phyloP scores from a whole-genome alignment of 2,329 filamentous ascomycete species.

The Dactylellina cionopaga region DNA sequence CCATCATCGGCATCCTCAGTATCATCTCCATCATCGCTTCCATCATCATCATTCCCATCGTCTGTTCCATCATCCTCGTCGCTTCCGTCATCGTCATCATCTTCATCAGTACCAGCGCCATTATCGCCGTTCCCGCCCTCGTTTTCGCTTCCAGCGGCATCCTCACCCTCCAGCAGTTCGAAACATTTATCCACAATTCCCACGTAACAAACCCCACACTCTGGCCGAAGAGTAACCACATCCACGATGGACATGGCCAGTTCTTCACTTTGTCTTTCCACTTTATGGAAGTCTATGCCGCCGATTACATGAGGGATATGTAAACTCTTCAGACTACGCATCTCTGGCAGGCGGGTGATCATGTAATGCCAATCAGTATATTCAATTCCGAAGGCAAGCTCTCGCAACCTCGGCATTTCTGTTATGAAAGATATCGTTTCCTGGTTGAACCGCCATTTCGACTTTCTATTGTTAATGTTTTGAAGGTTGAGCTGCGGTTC shows the following conservation, averaged over 20 bases:
- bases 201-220: slow-evolving; percentile 80
- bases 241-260: slow-evolving; percentile 80
- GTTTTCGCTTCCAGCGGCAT: slow-evolving; percentile 57
- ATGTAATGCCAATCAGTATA: slow-evolving; percentile 86
- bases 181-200: slow-evolving; percentile 82
- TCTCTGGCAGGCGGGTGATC: slow-evolving; percentile 76
- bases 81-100: slow-evolving; percentile 65
- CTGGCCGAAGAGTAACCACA: slow-evolving; percentile 78
- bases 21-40: slow-evolving; percentile 56
- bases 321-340: slow-evolving; percentile 75
- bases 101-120: slow-evolving; percentile 62
- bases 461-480: slow-evolving; percentile 66
- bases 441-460: slow-evolving; percentile 75
- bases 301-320: slow-evolving; percentile 72
- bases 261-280: slow-evolving; percentile 71
- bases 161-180: slow-evolving; percentile 76
- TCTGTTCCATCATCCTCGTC: slow-evolving; percentile 62
- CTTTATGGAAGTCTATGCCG: slow-evolving; percentile 68
- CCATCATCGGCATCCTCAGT: slow-evolving; percentile 60
- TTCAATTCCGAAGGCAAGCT: slow-evolving; percentile 77
- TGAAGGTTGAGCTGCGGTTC: slow-evolving; percentile 58
- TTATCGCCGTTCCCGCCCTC: slow-evolving; percentile 51
- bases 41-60: slow-evolving; percentile 58
- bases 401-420: slow-evolving; percentile 76
- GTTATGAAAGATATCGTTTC: slow-evolving; percentile 78